These are phyloP conservation scores for Camellia lanceoleosa DNA, from an alignment of 148 eudicot genomes.

Conservation along the genomic window DNA sequence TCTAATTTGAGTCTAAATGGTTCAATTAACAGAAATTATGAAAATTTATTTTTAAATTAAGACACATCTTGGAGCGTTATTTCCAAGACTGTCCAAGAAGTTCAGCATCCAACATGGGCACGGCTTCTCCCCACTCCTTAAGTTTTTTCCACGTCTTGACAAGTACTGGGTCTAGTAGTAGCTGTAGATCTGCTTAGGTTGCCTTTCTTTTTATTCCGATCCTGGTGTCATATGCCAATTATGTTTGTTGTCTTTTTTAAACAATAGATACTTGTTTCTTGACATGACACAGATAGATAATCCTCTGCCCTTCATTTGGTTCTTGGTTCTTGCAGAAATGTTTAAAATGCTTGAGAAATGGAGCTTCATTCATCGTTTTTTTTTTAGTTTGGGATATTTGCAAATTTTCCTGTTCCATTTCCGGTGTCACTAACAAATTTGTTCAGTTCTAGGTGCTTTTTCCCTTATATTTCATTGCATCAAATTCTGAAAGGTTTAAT, in stretches of 20 bases:
- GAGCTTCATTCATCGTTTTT: background rate
- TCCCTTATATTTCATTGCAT: background rate
- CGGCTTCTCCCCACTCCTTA: background rate
- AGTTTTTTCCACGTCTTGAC: background rate
- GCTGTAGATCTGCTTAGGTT: background rate
- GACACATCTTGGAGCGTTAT: background rate
- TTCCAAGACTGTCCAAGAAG: background rate
- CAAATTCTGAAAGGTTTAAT: conserved; percentile 13
- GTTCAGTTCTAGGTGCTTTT: background rate
- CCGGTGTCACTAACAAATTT: background rate
- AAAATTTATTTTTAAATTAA: too few relatives aligned
- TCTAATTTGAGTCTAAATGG: too few relatives aligned
- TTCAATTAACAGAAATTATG: too few relatives aligned
- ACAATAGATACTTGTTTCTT: background rate
- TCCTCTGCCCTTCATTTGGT: background rate
- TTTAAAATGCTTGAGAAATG: background rate
- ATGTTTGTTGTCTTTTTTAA: too few relatives aligned
- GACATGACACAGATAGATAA: background rate
- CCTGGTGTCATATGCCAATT: background rate
- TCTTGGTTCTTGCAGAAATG: background rate
- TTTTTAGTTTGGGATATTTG: background rate
- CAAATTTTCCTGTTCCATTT: background rate
- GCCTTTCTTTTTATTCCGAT: background rate
- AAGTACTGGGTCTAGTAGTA: background rate
- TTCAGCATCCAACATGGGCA: background rate